These are phyloP conservation scores for Rhodotorula kratochvilovae DNA, from an alignment of 768 basidiomycete species.

Conservation along the genomic window DNA sequence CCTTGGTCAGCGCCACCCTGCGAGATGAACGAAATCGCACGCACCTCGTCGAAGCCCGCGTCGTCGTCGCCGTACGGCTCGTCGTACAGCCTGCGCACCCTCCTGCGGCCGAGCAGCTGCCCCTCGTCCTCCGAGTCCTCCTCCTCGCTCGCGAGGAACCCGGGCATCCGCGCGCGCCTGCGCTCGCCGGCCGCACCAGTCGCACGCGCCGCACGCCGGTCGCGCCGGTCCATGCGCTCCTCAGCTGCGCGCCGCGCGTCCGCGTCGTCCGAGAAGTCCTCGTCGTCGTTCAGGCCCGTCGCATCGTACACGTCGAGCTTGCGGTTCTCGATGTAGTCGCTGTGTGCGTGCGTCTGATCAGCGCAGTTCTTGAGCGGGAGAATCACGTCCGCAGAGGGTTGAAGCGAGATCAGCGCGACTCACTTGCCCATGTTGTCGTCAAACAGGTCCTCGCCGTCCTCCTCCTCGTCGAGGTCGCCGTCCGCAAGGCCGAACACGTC, in stretches of 20 bases:
- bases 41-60: conserved; percentile 78
- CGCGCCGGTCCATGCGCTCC: conserved; percentile 77
- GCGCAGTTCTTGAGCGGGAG: neutral
- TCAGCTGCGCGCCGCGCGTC: conserved; percentile 76
- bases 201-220: conserved; percentile 66
- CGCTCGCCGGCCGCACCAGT: conserved; percentile 58
- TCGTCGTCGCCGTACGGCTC: conserved; percentile 85
- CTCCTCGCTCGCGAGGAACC: conserved; percentile 78
- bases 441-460: conserved; percentile 91
- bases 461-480: conserved; percentile 53
- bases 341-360: conserved; percentile 22
- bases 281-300: conserved; percentile 75
- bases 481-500: conserved; percentile 59
- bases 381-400: too few species aligned
- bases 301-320: conserved; percentile 82
- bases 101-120: conserved; percentile 60
- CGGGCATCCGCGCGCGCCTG: conserved; percentile 72
- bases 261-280: conserved; percentile 62
- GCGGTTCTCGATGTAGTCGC: conserved; percentile 78
- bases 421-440: conserved; percentile 65
- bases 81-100: conserved; percentile 87
- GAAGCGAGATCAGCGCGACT: conserved; percentile 51
- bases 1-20: neutral
- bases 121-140: conserved; percentile 65
- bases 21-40: conserved; percentile 42